phyloP scores from a whole-genome alignment of 2,329 filamentous ascomycete species.

The Ciborinia camelliae region DNA sequence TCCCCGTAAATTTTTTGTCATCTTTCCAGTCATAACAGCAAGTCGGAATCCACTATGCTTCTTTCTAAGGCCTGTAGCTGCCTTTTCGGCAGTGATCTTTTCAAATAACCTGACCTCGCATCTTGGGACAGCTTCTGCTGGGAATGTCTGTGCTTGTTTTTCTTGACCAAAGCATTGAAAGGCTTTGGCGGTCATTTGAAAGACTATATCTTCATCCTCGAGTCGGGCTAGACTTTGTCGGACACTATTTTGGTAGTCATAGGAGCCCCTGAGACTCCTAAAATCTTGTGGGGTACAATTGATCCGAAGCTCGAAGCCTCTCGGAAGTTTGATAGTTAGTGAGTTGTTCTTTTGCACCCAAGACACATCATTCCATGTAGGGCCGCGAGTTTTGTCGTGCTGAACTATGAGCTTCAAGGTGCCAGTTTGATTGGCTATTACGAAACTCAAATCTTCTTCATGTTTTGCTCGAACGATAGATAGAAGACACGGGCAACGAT shows the following conservation, averaged over 20 bases:
- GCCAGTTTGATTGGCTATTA: conserved; percentile 76
- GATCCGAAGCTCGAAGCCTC: conserved; percentile 70
- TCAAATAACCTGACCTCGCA: conserved; percentile 78
- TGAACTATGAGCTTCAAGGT: conserved; percentile 73
- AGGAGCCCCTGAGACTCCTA: conserved; percentile 74
- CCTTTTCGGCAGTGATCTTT: conserved; percentile 61
- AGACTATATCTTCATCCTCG: conserved; percentile 66
- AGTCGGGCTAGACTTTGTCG: conserved; percentile 67
- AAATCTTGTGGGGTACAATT: conserved; percentile 75
- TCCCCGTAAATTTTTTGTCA: conserved; percentile 72
- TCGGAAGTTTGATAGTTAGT: conserved; percentile 67
- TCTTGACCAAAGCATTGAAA: conserved; percentile 80
- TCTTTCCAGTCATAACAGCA: conserved; percentile 72
- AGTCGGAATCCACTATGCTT: conserved; percentile 79
- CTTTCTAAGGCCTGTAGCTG: conserved; percentile 67
- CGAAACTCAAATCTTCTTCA: conserved; percentile 66
- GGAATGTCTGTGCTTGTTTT: conserved; percentile 68
- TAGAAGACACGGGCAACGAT: conserved; percentile 70
- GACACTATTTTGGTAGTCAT: conserved; percentile 77
- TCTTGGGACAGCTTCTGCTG: conserved; percentile 65
- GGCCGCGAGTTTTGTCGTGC: conserved; percentile 61
- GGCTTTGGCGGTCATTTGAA: conserved; percentile 64
- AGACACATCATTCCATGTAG: conserved; percentile 76
- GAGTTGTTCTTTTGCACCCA: conserved; percentile 69
- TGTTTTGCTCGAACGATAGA: conserved; percentile 69